phyloP scores from a whole-genome alignment of 2,329 filamentous ascomycete species.

The Lecanicillium sp. region DNA sequence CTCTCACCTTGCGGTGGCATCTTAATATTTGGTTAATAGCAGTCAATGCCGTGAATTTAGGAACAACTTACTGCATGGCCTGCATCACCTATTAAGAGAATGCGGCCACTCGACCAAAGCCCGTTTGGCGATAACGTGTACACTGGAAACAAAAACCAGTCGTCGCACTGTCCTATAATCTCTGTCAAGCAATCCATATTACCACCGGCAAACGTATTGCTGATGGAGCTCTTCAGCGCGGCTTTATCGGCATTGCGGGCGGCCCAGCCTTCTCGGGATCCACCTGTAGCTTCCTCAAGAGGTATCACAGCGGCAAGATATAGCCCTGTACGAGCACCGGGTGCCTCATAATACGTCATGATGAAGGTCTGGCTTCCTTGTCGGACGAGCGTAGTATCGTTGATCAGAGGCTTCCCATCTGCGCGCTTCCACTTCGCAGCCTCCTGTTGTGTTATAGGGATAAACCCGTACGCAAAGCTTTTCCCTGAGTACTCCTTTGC shows the following conservation, averaged over 20 bases:
- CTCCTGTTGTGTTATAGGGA: constrained; percentile 5
- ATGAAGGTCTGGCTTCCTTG: constrained; percentile 14
- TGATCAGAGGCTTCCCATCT: constrained; percentile 14
- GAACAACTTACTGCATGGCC: constrained; percentile 41
- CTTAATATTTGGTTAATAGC: no score
- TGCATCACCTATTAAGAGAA: constrained; percentile 47
- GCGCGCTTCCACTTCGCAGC: constrained; percentile 6
- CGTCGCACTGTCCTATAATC: constrained; percentile 14
- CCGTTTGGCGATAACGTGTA: constrained; percentile 25
- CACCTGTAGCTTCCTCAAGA: constrained; percentile 13
- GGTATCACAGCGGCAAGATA: constrained; percentile 16
- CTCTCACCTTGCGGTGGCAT: constrained; percentile 44
- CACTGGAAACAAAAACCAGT: constrained; percentile 26
- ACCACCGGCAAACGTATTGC: constrained; percentile 10
- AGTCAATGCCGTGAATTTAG: no score
- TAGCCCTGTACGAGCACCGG: constrained; percentile 6
- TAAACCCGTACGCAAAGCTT: constrained; percentile 15
- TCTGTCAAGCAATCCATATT: constrained; percentile 11
- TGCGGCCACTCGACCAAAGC: constrained; percentile 26
- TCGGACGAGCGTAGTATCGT: constrained; percentile 15
- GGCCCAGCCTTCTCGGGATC: constrained; percentile 15
- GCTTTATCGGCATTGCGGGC: constrained; percentile 14
- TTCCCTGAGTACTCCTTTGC: constrained; percentile 25
- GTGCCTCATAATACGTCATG: constrained; percentile 14
- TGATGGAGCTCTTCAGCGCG: constrained; percentile 12